Evolutionary conservation across 495 filamentous ascomycete genomes (phyloP).

Genomic region (Aeminium ludgeri): DNA sequence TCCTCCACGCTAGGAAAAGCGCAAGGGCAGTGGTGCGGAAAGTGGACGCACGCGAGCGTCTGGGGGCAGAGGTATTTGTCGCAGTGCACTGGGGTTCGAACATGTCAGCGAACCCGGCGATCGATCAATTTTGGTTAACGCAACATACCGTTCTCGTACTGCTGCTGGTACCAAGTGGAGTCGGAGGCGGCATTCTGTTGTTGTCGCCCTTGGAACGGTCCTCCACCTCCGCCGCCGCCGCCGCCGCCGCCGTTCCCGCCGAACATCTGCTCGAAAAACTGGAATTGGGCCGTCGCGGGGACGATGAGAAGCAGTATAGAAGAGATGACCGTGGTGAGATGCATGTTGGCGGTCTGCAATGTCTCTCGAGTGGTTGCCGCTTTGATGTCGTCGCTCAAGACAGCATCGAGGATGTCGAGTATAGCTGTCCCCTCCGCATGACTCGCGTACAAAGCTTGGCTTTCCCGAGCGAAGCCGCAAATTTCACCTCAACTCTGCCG

Average conservation of each 20-base stretch:
- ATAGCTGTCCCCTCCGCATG: conserved; percentile 1
- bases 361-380: not conserved
- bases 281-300: conserved; percentile 51
- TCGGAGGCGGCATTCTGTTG: conserved; percentile 56
- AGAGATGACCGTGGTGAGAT: conserved; percentile 14
- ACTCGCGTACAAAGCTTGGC: conserved; percentile 3
- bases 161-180: conserved; percentile 53
- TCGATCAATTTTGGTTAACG: conserved; percentile 4
- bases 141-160: conserved; percentile 44
- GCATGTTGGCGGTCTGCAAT: conserved; percentile 2
- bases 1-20: conserved; percentile 65
- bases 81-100: conserved; percentile 42
- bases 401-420: no score
- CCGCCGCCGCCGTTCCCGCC: conserved; percentile 11
- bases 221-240: no score
- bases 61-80: conserved; percentile 82
- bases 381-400: not conserved
- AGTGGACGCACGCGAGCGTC: conserved; percentile 77
- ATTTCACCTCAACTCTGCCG: not conserved
- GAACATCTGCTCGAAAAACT: conserved; percentile 66
- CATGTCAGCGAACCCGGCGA: not conserved
- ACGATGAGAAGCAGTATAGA: conserved; percentile 33
- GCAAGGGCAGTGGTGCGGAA: conserved; percentile 90
- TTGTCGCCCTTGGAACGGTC: conserved; percentile 31
- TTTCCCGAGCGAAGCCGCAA: conserved; percentile 7